Percentiles rank a stretch among this genome's conserved stretches.
Conservation (phyloP, 1,139 yeast genomes). For the Suhomyces atakaporum region DNA sequence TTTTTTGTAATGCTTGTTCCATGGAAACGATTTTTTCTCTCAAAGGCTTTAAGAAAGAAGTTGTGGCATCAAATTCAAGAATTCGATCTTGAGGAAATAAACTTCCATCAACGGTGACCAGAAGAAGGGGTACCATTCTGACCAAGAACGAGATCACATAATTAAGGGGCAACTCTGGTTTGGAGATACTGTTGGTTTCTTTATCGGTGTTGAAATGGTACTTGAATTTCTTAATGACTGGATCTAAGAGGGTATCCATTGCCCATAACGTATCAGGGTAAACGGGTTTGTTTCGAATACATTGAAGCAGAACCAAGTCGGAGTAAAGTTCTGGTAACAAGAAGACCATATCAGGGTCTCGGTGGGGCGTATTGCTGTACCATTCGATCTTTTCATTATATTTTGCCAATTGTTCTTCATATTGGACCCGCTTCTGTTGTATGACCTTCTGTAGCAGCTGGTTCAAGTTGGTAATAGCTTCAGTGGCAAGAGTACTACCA, state of each 20-base stretch:
- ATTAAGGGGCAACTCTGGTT: slow-evolving; percentile 78
- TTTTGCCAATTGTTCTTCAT: slow-evolving; percentile 7
- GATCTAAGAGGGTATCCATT: slow-evolving; percentile 54
- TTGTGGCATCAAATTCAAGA: slow-evolving; percentile 53
- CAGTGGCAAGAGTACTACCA: slow-evolving; percentile 1
- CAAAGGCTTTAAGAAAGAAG: slow-evolving; percentile 54
- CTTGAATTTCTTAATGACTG: slow-evolving; percentile 61
- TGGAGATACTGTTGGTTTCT: slow-evolving; percentile 69
- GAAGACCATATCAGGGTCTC: slow-evolving; percentile 10
- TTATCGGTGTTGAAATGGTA: slow-evolving; percentile 69
- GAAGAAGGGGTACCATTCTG: slow-evolving; percentile 39
- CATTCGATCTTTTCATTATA: slow-evolving; percentile 7
- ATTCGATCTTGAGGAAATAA: slow-evolving; percentile 33
- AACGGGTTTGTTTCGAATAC: slow-evolving; percentile 29
- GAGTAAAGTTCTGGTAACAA: slow-evolving; percentile 9
- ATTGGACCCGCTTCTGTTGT: slow-evolving; percentile 1
- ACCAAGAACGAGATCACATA: slow-evolving; percentile 55
- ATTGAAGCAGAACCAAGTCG: slow-evolving; percentile 40
- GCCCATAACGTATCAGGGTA: slow-evolving; percentile 60
- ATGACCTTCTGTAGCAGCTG: slow-evolving; percentile 4
- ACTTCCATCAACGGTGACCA: slow-evolving; percentile 37
- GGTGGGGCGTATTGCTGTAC: slow-evolving; percentile 3
- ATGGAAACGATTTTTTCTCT: slow-evolving; percentile 45
- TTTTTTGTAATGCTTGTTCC: slow-evolving; percentile 10
- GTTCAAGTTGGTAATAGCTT: slow-evolving; percentile 1